Evolutionary conservation across 2,329 filamentous ascomycete genomes (phyloP).

Genomic region (Sarocladium kiliense): DNA sequence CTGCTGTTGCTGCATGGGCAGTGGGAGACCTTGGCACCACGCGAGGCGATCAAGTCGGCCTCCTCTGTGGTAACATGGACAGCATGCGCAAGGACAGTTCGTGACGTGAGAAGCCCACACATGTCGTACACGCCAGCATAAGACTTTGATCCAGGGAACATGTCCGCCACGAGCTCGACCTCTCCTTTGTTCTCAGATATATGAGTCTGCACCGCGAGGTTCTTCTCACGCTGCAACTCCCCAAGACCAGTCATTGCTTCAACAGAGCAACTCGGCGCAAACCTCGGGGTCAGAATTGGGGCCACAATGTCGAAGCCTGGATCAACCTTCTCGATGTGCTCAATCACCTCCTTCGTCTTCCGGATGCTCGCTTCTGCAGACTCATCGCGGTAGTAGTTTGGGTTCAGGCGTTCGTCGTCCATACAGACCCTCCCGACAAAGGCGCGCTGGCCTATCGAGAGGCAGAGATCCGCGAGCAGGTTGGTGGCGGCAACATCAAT

Average conservation of each 20-base stretch:
- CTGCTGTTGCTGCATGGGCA: conserved; percentile 85
- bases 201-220: conserved; percentile 79
- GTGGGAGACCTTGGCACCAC: conserved; percentile 68
- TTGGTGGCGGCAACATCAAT: conserved; percentile 86
- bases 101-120: conserved; percentile 60
- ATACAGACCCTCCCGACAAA: conserved; percentile 95
- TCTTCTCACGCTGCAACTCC: conserved; percentile 53
- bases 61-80: conserved; percentile 70
- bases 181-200: conserved; percentile 79
- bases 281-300: conserved; percentile 74
- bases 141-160: conserved; percentile 59
- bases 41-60: conserved; percentile 53
- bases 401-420: conserved; percentile 64
- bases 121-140: conserved; percentile 80
- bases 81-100: conserved; percentile 81
- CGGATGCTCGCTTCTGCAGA: conserved; percentile 51
- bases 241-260: conserved; percentile 62
- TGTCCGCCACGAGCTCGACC: conserved; percentile 59
- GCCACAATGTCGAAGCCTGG: conserved; percentile 59
- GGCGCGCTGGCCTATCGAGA: conserved; percentile 76
- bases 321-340: conserved; percentile 64
- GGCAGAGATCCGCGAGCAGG: conserved; percentile 78
- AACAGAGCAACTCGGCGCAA: conserved; percentile 57
- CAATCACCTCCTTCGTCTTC: conserved; percentile 55
- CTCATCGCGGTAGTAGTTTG: conserved; percentile 74